These are phyloP conservation scores for Pythium oligandrum DNA, from an alignment of 352 stramenopile species.

Conservation along the genomic window DNA sequence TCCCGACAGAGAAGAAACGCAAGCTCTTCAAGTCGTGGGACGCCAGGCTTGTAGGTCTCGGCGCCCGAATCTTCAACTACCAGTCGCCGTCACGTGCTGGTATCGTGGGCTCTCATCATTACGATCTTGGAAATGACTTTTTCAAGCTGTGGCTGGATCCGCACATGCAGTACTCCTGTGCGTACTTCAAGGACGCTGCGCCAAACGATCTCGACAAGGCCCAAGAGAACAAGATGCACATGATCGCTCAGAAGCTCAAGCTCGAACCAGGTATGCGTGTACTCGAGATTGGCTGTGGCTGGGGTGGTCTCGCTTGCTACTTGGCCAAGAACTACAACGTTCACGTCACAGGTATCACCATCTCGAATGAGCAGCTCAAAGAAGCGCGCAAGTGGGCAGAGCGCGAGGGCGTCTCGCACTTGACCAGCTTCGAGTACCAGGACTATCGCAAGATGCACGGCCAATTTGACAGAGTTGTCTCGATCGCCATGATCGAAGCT, in stretches of 20 bases:
- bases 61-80: too few species aligned
- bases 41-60: too few species aligned
- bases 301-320: slow-evolving; percentile 74
- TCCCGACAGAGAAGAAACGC: too few species aligned
- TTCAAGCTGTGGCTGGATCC: slow-evolving; percentile 87
- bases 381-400: slow-evolving; percentile 56
- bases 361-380: slow-evolving; percentile 73
- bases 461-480: too few species aligned
- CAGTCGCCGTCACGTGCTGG: too few species aligned
- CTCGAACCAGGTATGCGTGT: slow-evolving; percentile 67
- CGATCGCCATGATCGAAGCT: too few species aligned
- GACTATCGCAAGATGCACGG: too few species aligned
- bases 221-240: slow-evolving; percentile 71
- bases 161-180: slow-evolving; percentile 79
- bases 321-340: slow-evolving; percentile 73
- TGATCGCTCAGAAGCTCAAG: slow-evolving; percentile 71
- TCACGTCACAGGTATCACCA: slow-evolving; percentile 80
- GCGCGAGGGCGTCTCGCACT: slow-evolving; percentile 29
- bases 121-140: slow-evolving; percentile 86
- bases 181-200: slow-evolving; percentile 30
- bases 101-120: slow-evolving; percentile 66
- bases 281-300: slow-evolving; percentile 81
- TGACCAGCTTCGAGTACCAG: too few species aligned
- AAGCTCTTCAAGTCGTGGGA: too few species aligned
- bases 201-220: slow-evolving; percentile 54